Evolutionary conservation across 163 green algal genomes (phyloP), one percentile per base, ranked within the genome.

Genomic region (Smithsoniella earleae): DNA sequence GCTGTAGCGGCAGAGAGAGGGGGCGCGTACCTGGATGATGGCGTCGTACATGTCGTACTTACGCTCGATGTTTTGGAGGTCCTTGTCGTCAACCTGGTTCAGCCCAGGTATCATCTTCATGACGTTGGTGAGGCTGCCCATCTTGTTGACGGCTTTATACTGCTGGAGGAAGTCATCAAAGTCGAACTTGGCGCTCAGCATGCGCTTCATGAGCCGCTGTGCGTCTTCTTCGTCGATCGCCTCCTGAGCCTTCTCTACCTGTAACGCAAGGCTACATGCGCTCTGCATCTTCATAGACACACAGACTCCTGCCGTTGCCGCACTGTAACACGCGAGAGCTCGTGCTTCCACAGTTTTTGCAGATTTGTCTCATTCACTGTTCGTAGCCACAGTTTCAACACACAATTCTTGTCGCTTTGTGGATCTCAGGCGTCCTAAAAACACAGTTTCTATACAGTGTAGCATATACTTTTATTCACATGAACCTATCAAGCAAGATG

Each of bases 161-260:
- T 99, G 94, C 66, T 93, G 83, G 34, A 99, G 65, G 73, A 98
- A 97, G 83, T 99, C 94, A 78, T 97, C 95, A 84, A 97, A 98
- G 85, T 98, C 94, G 79, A 98, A 98, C 74, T 96, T 95, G 74
- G 86, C 78, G 25, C 85, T 76, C 85, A 96, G 86, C 77, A 98
- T 91, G 10, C 86, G 87, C 75, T 91, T 83, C 66, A 87, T 80
- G 66, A 92, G 77, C 40, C 64, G 72, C 65, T 89, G 62, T 28
- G 90, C 90, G 28, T 98, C 93, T 27, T 93, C 87, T 49, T 87
- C 89, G 81, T 91, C 92, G 54, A 98, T 89, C 3, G 78, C 79
- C 27, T 87, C 77, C 76, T 96, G 83, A 0, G 90, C 92, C 82
- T 95, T 96, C 82, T 99, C 94, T 84, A 90, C 58, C 58, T 69